Conservation (phyloP, 352 stramenopile genomes). For the Peronospora farinosa region DNA sequence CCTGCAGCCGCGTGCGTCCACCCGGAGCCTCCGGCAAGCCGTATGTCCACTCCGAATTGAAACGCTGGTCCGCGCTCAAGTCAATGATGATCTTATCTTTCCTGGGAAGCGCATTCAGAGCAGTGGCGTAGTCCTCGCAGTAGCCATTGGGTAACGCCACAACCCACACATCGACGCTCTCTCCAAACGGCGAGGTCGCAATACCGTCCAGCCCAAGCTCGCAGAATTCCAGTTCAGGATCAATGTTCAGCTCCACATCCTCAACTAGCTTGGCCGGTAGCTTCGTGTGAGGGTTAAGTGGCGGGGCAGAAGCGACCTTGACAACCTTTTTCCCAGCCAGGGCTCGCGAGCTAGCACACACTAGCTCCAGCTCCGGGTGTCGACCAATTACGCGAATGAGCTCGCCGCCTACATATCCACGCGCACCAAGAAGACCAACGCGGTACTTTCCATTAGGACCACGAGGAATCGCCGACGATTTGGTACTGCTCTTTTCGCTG, state of each 20-base stretch:
- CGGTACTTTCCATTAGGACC: conserved; percentile 47
- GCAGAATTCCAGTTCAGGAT: conserved; percentile 72
- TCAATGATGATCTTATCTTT: conserved; percentile 83
- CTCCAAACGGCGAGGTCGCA: conserved; percentile 52
- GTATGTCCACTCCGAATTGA: conserved; percentile 83
- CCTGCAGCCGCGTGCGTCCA: conserved; percentile 46
- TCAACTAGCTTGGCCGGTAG: conserved; percentile 44
- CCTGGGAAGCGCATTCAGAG: conserved; percentile 57
- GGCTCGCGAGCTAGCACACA: conserved; percentile 77
- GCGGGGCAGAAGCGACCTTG: conserved; percentile 60
- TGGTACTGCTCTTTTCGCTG: conserved; percentile 13
- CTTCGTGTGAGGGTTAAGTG: conserved; percentile 81
- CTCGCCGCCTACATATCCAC: conserved; percentile 83
- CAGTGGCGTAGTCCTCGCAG: conserved; percentile 71
- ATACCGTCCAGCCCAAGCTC: conserved; percentile 78
- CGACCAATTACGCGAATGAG: conserved; percentile 77
- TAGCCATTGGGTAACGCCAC: conserved; percentile 84
- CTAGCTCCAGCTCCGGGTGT: conserved; percentile 74
- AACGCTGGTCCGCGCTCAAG: conserved; percentile 84
- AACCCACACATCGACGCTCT: conserved; percentile 83
- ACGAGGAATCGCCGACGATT: conserved; percentile 15
- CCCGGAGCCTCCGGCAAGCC: conserved; percentile 73
- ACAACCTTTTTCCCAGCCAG: conserved; percentile 75
- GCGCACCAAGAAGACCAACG: conserved; percentile 80
- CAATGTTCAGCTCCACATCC: conserved; percentile 47